These are phyloP conservation scores for Vitis rotundifolia DNA, from an alignment of 164 flowering plant genomes.

Conservation along the genomic window DNA sequence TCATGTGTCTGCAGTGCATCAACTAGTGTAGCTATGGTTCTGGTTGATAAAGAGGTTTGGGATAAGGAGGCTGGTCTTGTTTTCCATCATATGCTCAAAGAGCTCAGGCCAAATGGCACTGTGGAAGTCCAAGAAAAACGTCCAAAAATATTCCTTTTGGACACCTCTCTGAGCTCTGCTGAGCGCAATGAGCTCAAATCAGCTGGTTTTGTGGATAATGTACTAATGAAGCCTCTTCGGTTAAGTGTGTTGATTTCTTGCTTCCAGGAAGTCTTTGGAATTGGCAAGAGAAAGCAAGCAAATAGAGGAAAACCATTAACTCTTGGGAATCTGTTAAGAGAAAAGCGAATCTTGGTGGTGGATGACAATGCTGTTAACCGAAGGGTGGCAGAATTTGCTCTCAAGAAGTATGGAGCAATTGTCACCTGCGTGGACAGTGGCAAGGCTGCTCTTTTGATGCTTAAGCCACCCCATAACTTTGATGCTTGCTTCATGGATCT, in stretches of 20 bases:
- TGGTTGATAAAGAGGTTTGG: conserved; percentile 74
- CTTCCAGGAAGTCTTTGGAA: conserved; percentile 59
- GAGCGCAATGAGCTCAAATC: conserved; percentile 50
- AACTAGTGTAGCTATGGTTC: conserved; percentile 46
- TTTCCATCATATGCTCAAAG: conserved; percentile 30
- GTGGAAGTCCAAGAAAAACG: conserved; percentile 12
- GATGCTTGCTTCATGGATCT: conserved; percentile 98
- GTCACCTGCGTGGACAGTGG: conserved; percentile 86
- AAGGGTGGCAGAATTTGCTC: conserved; percentile 88
- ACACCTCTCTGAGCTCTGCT: conserved; percentile 34
- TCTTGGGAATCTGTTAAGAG: conserved; percentile 57
- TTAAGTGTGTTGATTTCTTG: conserved; percentile 50
- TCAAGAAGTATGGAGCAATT: conserved; percentile 77
- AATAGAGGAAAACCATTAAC: conserved; percentile 36
- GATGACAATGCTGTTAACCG: conserved; percentile 87
- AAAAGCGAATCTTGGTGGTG: conserved; percentile 74
- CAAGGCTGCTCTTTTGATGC: conserved; percentile 57
- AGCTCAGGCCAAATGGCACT: conserved; percentile 22
- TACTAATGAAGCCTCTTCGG: conserved; percentile 73
- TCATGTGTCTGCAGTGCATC: conserved; percentile 33
- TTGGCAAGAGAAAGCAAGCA: conserved; percentile 37
- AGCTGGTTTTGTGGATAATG: conserved; percentile 50
- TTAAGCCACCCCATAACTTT: conserved; percentile 78
- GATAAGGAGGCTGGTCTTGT: conserved; percentile 29
- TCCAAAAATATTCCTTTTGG: conserved; percentile 62